Base-by-base conservation (phyloP, 129 eudicot species). In the Chrysanthemum lavandulifolium region DNA sequence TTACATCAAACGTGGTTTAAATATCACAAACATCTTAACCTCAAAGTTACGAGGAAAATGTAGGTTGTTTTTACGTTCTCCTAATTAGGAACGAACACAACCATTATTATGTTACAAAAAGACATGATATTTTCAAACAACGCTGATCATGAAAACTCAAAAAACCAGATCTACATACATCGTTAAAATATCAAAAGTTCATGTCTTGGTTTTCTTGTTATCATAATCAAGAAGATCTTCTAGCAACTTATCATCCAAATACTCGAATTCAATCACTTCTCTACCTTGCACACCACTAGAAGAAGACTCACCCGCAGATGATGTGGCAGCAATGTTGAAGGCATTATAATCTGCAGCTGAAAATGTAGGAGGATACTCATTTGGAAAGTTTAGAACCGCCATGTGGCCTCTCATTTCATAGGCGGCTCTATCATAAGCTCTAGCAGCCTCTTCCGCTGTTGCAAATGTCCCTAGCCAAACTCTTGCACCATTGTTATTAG, bases 181-280 rank as follows among this genome's bases (percentile, higher is more conserved):
- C 8, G 43, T 36, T 36, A 36, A 36, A 40, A 40, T 40, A 40
- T 40, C 2, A 1, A 40, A 40, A 57, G 13, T 76, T 71, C 61
- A 82, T n/a, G 73, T 67, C 50, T 74, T 80, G 74, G 11, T 61
- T 63, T 72, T 78, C n/a, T 50, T 11, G 14, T 74, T 79, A 31
- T 69, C 84, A 13, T 33, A 57, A 49, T 81, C 86, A 31, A 86
- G 88, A 36, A 86, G 84, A 63, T 86, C 91, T 69, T 86, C 91
- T 65, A 86, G 23, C 61, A 78, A 15, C 73, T 78, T 74, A 56
- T 86, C 84, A 78, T 86, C 91, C 73, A 81, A 73, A 13, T 51
- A 86, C 47, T 86, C 91, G 12, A 86, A 81, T 50, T 83, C 91
- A 16, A 86, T 54, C 10, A 86, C 86, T 54, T 86, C 84, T 6